A percentile compares a stretch with the other conserved stretches of the same genome.
Conservation (phyloP, 2,329 filamentous ascomycete species). For the Apiospora pterosperma region DNA sequence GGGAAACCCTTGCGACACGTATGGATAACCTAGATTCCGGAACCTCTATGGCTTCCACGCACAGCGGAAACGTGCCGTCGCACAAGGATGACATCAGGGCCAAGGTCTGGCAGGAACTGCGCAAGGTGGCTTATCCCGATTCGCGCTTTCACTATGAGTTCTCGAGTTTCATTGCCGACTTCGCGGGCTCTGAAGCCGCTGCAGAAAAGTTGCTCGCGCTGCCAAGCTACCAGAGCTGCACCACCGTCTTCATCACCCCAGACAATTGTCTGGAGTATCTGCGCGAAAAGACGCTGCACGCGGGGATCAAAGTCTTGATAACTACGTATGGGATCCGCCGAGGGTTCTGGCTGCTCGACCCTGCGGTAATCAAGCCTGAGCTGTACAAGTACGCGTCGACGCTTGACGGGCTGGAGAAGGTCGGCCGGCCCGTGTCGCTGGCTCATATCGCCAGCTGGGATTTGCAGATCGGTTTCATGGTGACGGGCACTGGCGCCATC, state of each 20-base stretch:
- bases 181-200: conserved; percentile 32
- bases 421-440: conserved; percentile 31
- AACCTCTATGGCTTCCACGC: background rate
- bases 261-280: conserved; percentile 42
- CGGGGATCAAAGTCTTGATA: conserved; percentile 37
- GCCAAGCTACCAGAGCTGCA: conserved; percentile 26
- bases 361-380: conserved; percentile 22
- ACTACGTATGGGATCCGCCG: conserved; percentile 38
- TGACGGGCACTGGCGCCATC: conserved; percentile 37
- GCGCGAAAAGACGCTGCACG: conserved; percentile 31
- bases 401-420: conserved; percentile 40
- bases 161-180: conserved; percentile 39
- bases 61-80: background rate
- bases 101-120: conserved; percentile 31
- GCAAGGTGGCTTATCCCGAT: conserved; percentile 36
- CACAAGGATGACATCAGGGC: conserved; percentile 15
- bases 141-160: conserved; percentile 41
- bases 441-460: conserved; percentile 28
- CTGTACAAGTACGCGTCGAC: conserved; percentile 31
- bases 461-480: conserved; percentile 30
- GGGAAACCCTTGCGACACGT: no score
- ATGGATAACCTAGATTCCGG: background rate
- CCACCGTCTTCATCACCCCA: conserved; percentile 35
- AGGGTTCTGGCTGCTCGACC: conserved; percentile 38
- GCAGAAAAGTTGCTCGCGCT: conserved; percentile 26